A percentile compares a stretch with the other conserved stretches of the same genome.
Evolutionary conservation across 495 filamentous ascomycete species (phyloP).

Genomic region (Cercophora sp.): DNA sequence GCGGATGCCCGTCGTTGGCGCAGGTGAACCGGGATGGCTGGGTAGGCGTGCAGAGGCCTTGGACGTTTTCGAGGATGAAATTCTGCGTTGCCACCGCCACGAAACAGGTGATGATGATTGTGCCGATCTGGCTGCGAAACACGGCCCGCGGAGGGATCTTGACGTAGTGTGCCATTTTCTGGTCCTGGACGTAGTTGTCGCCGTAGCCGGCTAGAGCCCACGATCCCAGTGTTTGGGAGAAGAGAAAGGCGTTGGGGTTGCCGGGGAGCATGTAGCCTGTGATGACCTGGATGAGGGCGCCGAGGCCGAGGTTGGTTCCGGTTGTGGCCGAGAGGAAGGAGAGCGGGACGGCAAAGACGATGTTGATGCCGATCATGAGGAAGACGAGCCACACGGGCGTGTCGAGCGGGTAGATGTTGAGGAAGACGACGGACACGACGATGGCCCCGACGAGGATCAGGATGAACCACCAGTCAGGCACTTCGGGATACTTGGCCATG

Average conservation of each 20-base stretch:
- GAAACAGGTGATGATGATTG: constrained; percentile 32
- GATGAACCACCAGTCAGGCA: constrained; percentile 61
- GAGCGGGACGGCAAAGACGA: constrained; percentile 36
- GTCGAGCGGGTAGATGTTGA: constrained; percentile 42
- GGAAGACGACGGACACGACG: constrained; percentile 47
- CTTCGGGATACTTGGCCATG: constrained; percentile 55
- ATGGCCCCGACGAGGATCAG: constrained; percentile 44
- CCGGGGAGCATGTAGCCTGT: constrained; percentile 31
- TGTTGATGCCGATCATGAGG: constrained; percentile 34
- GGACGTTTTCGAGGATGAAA: constrained; percentile 28
- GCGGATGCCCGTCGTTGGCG: constrained; percentile 29
- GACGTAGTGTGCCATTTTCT: constrained; percentile 35
- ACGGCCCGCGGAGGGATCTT: constrained; percentile 31
- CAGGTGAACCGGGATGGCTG: constrained; percentile 32
- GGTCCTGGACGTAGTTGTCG: constrained; percentile 38
- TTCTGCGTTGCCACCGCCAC: constrained; percentile 30
- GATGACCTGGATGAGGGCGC: constrained; percentile 31
- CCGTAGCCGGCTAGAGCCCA: constrained; percentile 32
- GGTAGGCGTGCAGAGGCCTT: constrained; percentile 25
- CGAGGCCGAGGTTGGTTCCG: constrained; percentile 31
- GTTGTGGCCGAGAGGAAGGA: constrained; percentile 35
- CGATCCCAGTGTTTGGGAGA: constrained; percentile 30
- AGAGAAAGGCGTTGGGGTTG: constrained; percentile 33
- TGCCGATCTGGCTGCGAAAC: constrained; percentile 29
- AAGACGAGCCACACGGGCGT: constrained; percentile 34